Percentiles rank a stretch among this genome's conserved stretches.
Evolutionary conservation across 2,329 filamentous ascomycete genomes (phyloP).

Genomic region (Cyphellophora europaea): DNA sequence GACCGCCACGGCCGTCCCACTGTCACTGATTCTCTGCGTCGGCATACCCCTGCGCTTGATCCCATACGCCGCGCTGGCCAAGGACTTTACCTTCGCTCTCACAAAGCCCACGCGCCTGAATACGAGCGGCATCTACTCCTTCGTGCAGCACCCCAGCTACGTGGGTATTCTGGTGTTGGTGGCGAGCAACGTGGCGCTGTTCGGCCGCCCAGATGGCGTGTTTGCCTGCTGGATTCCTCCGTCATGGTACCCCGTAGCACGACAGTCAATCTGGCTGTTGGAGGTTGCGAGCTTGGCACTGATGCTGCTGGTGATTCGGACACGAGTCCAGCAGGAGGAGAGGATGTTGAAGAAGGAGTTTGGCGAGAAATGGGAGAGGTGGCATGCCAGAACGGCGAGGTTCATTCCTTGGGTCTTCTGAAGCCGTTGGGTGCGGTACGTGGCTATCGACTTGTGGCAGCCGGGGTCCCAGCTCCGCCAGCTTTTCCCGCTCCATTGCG

Average conservation of each 20-base stretch:
- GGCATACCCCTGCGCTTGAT: conserved; percentile 23
- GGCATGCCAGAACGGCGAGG: conserved; percentile 38
- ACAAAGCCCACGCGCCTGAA: conserved; percentile 35
- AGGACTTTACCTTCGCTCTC: conserved; percentile 46
- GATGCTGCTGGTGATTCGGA: too few species aligned
- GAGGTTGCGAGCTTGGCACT: too few species aligned
- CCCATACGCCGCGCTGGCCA: conserved; percentile 38
- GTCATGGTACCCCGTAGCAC: conserved; percentile 8
- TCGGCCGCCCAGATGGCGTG: conserved; percentile 30
- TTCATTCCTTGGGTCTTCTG: conserved; percentile 39
- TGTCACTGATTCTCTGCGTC: conserved; percentile 5
- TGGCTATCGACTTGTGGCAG: too few species aligned
- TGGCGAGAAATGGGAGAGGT: conserved; percentile 39
- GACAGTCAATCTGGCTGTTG: conserved; percentile 6
- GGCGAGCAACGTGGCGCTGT: conserved; percentile 16
- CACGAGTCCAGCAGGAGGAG: conserved; percentile 42
- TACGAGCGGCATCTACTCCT: conserved; percentile 39
- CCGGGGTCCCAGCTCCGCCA: too few species aligned
- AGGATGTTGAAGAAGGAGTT: conserved; percentile 39
- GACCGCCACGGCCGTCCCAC: too few species aligned
- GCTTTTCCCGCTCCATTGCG: too few species aligned
- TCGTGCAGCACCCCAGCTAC: conserved; percentile 46
- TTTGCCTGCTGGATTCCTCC: conserved; percentile 28
- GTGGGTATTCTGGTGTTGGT: conserved; percentile 31
- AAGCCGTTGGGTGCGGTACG: too few species aligned